Conservation (phyloP, 2,329 filamentous ascomycete species). For the Fusarium globosum region DNA sequence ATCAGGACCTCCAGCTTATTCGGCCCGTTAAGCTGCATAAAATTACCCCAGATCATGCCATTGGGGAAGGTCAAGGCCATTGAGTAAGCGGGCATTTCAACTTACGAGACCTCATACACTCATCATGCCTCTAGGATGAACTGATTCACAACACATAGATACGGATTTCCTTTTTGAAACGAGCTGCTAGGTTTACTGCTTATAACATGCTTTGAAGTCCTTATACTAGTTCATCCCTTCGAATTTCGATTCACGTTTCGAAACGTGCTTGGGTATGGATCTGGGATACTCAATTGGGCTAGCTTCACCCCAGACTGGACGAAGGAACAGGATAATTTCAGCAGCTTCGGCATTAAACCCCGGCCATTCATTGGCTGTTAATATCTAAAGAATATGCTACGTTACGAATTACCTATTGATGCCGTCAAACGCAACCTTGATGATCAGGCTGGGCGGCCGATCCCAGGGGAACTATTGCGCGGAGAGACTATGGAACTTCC, state of each 20-base stretch:
- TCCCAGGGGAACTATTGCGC: neutral
- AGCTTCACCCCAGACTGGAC: neutral
- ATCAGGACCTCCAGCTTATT: neutral
- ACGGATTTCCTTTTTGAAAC: neutral
- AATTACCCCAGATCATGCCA: neutral
- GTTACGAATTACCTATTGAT: neutral
- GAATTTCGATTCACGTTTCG: neutral
- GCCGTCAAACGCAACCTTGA: neutral
- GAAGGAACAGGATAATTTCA: neutral
- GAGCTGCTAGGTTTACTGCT: neutral
- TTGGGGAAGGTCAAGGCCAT: neutral
- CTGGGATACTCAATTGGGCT: neutral
- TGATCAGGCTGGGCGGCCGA: neutral
- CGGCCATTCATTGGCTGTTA: neutral
- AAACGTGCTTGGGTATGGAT: neutral
- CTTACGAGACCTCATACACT: too few species aligned
- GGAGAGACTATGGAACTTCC: neutral
- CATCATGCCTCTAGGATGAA: neutral
- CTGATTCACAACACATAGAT: neutral
- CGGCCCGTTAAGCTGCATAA: neutral
- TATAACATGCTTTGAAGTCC: too few species aligned
- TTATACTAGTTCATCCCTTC: neutral
- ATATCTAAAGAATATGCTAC: neutral
- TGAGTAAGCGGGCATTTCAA: neutral
- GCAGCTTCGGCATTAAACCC: neutral